phyloP scores from a whole-genome alignment of 2,329 filamentous ascomycete species.

The Exophiala oligosperma region DNA sequence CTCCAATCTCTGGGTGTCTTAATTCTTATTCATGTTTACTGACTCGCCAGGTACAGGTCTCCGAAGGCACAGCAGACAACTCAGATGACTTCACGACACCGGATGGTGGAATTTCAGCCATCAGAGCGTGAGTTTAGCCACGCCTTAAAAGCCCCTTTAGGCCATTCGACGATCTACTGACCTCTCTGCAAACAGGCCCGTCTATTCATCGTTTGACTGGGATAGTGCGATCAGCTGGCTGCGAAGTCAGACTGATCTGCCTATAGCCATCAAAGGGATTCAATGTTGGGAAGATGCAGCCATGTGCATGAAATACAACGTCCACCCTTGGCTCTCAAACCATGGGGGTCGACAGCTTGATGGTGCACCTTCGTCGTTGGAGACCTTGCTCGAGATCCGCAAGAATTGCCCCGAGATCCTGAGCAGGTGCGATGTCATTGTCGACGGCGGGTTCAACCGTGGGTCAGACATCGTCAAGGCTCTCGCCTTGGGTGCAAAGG shows the following conservation, averaged over 20 bases:
- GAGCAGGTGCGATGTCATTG: background rate
- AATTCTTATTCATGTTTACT: no score
- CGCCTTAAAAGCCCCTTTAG: no score
- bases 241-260: background rate
- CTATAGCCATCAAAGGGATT: slow-evolving; percentile 8
- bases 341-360: slow-evolving; percentile 25
- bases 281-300: slow-evolving; percentile 11
- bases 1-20: no score
- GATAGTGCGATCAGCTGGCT: background rate
- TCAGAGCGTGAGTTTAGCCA: no score
- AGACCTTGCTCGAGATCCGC: slow-evolving; percentile 10
- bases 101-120: no score
- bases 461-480: slow-evolving; percentile 58
- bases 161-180: no score
- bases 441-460: slow-evolving; percentile 49
- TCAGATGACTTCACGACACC: no score
- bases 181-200: background rate
- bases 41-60: no score
- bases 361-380: slow-evolving; percentile 11
- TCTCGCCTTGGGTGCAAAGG: slow-evolving; percentile 54
- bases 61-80: no score
- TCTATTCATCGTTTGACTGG: background rate
- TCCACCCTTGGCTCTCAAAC: slow-evolving; percentile 16
- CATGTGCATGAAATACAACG: slow-evolving; percentile 12
- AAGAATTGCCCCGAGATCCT: background rate